Evolutionary conservation across 768 basidiomycete species (phyloP).

Genomic region (Favolaschia claudopus): DNA sequence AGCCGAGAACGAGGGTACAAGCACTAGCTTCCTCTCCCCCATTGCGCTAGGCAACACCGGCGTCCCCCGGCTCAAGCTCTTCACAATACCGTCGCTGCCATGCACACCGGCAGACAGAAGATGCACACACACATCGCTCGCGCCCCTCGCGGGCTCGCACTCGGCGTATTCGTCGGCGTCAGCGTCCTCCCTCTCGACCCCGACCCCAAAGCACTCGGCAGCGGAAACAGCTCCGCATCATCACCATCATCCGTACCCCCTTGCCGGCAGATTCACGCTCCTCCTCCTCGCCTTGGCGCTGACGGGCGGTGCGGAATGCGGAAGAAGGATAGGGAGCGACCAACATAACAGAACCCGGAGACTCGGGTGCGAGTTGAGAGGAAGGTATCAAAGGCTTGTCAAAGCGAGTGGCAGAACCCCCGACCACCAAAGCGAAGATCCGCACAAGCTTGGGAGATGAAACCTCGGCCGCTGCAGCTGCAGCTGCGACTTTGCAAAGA

Average conservation of each 20-base stretch:
- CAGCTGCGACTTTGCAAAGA: too few species aligned
- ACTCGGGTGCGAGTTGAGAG: too few species aligned
- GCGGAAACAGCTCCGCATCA: conserved; percentile 25
- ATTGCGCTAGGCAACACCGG: conserved; percentile 15
- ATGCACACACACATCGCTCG: conserved; percentile 5
- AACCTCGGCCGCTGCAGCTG: too few species aligned
- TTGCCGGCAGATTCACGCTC: background rate
- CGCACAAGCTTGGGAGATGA: too few species aligned
- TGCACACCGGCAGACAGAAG: background rate
- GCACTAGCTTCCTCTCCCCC: background rate
- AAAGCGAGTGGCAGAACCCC: too few species aligned
- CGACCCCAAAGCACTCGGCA: conserved; percentile 18
- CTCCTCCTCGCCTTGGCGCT: background rate
- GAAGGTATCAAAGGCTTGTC: too few species aligned
- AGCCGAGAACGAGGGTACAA: too few species aligned
- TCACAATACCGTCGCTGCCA: background rate
- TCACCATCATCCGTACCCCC: conserved; percentile 23
- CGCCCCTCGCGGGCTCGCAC: background rate
- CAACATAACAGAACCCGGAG: too few species aligned
- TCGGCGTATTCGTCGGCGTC: conserved; percentile 7
- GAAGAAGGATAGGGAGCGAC: too few species aligned
- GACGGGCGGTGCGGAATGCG: background rate
- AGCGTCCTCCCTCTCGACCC: background rate
- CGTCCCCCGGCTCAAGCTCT: background rate
- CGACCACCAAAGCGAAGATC: too few species aligned